Conservation (phyloP, 2,329 filamentous ascomycete genomes). For the Tolypocladium tundrense region DNA sequence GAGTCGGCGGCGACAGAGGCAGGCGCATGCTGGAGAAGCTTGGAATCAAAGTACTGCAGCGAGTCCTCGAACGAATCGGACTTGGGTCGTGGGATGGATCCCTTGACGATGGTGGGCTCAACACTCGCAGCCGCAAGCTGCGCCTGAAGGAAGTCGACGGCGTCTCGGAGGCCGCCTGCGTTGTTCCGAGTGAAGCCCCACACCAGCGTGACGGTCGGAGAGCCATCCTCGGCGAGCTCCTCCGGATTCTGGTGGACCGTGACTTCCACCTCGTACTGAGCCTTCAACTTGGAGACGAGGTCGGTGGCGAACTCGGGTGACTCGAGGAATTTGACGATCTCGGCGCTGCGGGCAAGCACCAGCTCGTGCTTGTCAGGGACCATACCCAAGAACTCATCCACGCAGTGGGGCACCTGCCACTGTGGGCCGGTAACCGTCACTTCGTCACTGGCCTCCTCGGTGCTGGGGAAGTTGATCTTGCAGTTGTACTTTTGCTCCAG, state of each 20-base stretch:
- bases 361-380: slow-evolving; percentile 94
- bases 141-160: slow-evolving; percentile 85
- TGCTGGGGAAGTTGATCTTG: slow-evolving; percentile 97
- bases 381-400: slow-evolving; percentile 95
- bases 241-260: slow-evolving; percentile 57
- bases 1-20: slow-evolving; percentile 74
- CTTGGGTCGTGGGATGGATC: slow-evolving; percentile 94
- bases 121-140: slow-evolving; percentile 80
- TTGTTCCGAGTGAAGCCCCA: slow-evolving; percentile 95
- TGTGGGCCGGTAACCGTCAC: slow-evolving; percentile 93
- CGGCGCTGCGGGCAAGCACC: slow-evolving; percentile 64
- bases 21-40: slow-evolving; percentile 87
- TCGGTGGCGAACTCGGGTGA: slow-evolving; percentile 73
- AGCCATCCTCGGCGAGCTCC: slow-evolving; percentile 46
- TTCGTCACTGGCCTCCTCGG: slow-evolving; percentile 91
- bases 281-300: slow-evolving; percentile 73
- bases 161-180: slow-evolving; percentile 86
- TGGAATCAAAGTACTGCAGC: slow-evolving; percentile 92
- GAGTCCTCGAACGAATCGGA: slow-evolving; percentile 98
- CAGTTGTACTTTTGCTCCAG: slow-evolving; percentile 99
- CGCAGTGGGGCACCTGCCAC: slow-evolving; percentile 94
- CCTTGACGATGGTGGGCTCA: slow-evolving; percentile 80
- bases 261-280: slow-evolving; percentile 85
- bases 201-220: slow-evolving; percentile 51
- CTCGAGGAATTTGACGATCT: slow-evolving; percentile 72